These are phyloP conservation scores for Acidomyces sp. DNA, from an alignment of 495 filamentous ascomycete genomes.

Conservation along the genomic window DNA sequence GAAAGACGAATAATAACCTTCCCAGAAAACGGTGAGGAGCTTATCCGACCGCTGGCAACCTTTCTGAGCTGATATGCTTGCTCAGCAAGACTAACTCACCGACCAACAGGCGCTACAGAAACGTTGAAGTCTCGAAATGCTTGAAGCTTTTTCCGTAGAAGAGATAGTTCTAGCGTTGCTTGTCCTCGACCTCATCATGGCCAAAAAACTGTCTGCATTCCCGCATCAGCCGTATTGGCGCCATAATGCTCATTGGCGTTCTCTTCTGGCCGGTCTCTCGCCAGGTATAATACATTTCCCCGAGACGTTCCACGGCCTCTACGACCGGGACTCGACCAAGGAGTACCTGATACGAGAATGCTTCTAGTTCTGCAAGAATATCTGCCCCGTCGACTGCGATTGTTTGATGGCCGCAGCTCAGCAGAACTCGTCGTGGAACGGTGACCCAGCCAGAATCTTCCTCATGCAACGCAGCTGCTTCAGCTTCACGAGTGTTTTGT, in stretches of 20 bases:
- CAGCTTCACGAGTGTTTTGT: slow-evolving; percentile 10
- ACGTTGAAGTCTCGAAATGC: no score
- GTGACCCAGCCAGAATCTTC: slow-evolving; percentile 5
- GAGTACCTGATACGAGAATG: slow-evolving; percentile 9
- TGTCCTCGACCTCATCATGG: slow-evolving; percentile 6
- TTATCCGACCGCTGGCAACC: no score
- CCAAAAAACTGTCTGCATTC: slow-evolving; percentile 14
- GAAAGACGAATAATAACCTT: no score
- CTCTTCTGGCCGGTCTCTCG: slow-evolving; percentile 3
- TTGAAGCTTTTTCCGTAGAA: no score
- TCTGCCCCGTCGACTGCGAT: slow-evolving; percentile 10
- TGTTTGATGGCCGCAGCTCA: slow-evolving; percentile 16
- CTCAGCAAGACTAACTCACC: no score
- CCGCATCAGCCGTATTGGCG: slow-evolving; percentile 12
- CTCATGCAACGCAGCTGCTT: background rate
- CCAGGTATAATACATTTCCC: slow-evolving; percentile 9
- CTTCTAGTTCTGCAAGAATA: slow-evolving; percentile 13
- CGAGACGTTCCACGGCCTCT: background rate
- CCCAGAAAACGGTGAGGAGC: no score
- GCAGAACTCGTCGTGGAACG: slow-evolving; percentile 10
- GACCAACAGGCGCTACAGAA: no score
- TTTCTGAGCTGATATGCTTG: no score
- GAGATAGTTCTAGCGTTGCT: no score
- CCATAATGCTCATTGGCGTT: slow-evolving; percentile 5
- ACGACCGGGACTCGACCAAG: slow-evolving; percentile 13